Evolutionary conservation across 1,284 basidiomycete genomes (phyloP).

Genomic region (Heterobasidion annosum): DNA sequence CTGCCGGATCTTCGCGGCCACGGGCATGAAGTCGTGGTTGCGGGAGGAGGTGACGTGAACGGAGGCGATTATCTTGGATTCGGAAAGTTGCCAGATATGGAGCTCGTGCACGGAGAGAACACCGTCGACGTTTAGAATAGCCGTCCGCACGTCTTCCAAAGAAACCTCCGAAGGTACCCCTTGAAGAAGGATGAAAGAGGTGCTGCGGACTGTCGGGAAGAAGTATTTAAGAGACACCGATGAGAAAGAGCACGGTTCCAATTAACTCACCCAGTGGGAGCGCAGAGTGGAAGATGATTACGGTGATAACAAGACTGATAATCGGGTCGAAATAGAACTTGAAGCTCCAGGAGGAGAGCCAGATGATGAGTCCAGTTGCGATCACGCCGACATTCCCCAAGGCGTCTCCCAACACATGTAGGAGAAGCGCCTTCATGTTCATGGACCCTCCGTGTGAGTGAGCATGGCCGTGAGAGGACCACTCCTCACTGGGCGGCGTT

Average conservation of each 20-base stretch:
- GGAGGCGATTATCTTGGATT: conserved; percentile 87
- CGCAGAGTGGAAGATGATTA: conserved; percentile 95
- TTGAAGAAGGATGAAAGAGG: conserved; percentile 95
- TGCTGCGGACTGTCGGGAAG: conserved; percentile 65
- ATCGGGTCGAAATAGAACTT: conserved; percentile 92
- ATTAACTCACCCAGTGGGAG: conserved; percentile 73
- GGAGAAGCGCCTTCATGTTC: conserved; percentile 95
- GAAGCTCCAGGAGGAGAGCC: conserved; percentile 71
- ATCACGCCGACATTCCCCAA: conserved; percentile 98
- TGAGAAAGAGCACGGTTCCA: conserved; percentile 7
- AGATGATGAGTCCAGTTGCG: conserved; percentile 87
- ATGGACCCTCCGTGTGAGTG: conserved; percentile 61
- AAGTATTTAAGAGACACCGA: conserved; percentile 6
- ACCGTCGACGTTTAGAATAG: conserved; percentile 77
- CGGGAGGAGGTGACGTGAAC: conserved; percentile 89
- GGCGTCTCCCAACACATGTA: conserved; percentile 96
- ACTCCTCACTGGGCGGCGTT: not conserved
- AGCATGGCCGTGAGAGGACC: conserved; percentile 10
- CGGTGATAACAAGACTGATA: conserved; percentile 91
- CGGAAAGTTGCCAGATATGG: conserved; percentile 93
- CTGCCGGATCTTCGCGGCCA: conserved; percentile 79
- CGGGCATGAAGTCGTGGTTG: conserved; percentile 83
- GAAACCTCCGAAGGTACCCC: conserved; percentile 89
- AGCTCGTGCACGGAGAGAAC: conserved; percentile 92
- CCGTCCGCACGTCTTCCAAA: conserved; percentile 75